Evolutionary conservation across 2,329 filamentous ascomycete species (phyloP).

Genomic region (Trichophyton mentagrophytes): DNA sequence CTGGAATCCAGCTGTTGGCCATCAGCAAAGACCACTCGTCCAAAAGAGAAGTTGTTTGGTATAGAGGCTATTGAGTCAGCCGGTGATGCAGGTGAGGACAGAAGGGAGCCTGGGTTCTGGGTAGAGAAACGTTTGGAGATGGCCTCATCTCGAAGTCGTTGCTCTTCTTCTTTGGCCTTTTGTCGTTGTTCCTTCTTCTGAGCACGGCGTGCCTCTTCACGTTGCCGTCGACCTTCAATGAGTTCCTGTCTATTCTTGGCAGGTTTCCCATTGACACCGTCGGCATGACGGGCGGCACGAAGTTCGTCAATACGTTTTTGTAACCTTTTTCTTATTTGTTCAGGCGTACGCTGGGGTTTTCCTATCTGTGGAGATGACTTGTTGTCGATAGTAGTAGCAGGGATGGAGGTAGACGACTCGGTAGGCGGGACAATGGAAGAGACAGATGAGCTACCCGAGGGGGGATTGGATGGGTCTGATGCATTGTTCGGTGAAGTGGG

Average conservation of each 20-base stretch:
- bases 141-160: slow-evolving; percentile 45
- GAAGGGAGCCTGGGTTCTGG: slow-evolving; percentile 46
- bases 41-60: slow-evolving; percentile 70
- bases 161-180: slow-evolving; percentile 68
- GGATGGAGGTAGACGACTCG: slow-evolving; percentile 14
- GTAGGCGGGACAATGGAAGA: slow-evolving; percentile 48
- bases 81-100: slow-evolving; percentile 42
- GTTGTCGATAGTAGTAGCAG: slow-evolving; percentile 12
- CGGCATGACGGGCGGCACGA: slow-evolving; percentile 74
- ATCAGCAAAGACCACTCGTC: slow-evolving; percentile 79
- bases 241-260: slow-evolving; percentile 82
- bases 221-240: slow-evolving; percentile 75
- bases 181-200: slow-evolving; percentile 77
- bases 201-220: slow-evolving; percentile 72
- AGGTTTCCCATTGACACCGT: slow-evolving; percentile 66
- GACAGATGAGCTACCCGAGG: slow-evolving; percentile 51
- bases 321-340: slow-evolving; percentile 64
- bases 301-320: slow-evolving; percentile 74
- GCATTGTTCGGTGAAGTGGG: slow-evolving; percentile 36
- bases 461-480: slow-evolving; percentile 39
- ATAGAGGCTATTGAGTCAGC: slow-evolving; percentile 26
- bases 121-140: slow-evolving; percentile 44
- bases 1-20: slow-evolving; percentile 66
- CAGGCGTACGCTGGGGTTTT: slow-evolving; percentile 49
- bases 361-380: slow-evolving; percentile 11